phyloP scores from a whole-genome alignment of 371 early-diverging fungal genomes.

The Funneliformis caledonium region DNA sequence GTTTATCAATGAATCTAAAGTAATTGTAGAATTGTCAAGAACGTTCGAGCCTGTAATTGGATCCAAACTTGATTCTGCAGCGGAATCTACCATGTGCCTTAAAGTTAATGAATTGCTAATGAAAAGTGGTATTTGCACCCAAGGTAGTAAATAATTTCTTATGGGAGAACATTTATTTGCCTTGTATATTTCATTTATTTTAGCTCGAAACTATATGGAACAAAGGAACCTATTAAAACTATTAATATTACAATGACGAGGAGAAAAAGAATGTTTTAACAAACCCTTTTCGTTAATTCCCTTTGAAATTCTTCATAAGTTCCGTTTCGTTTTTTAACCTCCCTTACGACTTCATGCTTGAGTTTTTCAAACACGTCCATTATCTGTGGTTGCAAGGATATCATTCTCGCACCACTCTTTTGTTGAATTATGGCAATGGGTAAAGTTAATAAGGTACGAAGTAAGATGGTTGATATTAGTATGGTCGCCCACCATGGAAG shows the following conservation, averaged over 20 bases:
- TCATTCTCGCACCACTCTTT: slow-evolving; percentile 60
- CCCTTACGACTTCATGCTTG: slow-evolving; percentile 53
- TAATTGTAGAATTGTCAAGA: background rate
- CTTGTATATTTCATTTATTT: slow-evolving; percentile 63
- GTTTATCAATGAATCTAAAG: slow-evolving; percentile 46
- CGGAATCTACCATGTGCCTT: slow-evolving; percentile 67
- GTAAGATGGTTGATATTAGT: slow-evolving; percentile 58
- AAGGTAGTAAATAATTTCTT: slow-evolving; percentile 67
- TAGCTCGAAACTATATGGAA: slow-evolving; percentile 55
- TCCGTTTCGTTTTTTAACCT: slow-evolving; percentile 51
- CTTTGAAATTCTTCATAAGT: slow-evolving; percentile 54
- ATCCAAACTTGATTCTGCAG: background rate
- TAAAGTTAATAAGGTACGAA: slow-evolving; percentile 67
- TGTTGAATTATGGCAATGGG: slow-evolving; percentile 81
- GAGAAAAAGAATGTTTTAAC: background rate
- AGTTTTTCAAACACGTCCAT: slow-evolving; percentile 69
- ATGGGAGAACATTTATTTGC: slow-evolving; percentile 67
- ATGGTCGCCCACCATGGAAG: slow-evolving; percentile 79
- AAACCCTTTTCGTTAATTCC: slow-evolving; percentile 58
- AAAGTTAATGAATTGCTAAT: slow-evolving; percentile 72
- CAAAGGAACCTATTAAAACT: background rate
- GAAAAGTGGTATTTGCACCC: slow-evolving; percentile 80
- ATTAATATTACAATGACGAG: background rate
- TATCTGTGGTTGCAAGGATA: slow-evolving; percentile 64
- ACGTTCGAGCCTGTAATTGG: background rate